Conservation (phyloP, 2,329 filamentous ascomycete species). For the Colletotrichum paranaense region DNA sequence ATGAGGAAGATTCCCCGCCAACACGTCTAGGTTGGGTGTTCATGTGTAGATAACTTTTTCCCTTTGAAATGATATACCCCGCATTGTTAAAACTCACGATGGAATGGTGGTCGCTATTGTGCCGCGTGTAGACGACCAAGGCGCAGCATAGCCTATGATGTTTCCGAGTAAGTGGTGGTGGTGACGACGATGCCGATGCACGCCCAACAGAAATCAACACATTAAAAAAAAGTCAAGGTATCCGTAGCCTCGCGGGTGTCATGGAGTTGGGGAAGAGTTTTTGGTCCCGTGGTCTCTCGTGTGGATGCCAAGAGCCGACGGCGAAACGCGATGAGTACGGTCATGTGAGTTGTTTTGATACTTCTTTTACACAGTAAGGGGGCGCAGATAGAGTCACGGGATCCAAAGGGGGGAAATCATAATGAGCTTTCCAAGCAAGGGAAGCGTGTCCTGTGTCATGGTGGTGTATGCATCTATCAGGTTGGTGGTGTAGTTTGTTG, state of each 20-base stretch:
- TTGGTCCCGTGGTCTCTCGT: not conserved
- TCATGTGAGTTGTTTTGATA: constrained; percentile 29
- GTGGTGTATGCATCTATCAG: not conserved
- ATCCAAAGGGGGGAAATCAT: not conserved
- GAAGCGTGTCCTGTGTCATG: not conserved
- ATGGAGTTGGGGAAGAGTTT: constrained; percentile 6
- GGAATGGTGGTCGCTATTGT: not conserved
- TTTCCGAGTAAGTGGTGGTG: not conserved
- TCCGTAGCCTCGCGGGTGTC: constrained; percentile 22
- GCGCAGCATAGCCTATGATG: not conserved
- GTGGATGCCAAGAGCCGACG: constrained; percentile 12
- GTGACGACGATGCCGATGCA: too few species aligned
- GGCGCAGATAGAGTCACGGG: not conserved
- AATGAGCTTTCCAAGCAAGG: not conserved
- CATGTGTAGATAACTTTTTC: not conserved
- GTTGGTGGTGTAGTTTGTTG: not conserved
- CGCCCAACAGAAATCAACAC: too few species aligned
- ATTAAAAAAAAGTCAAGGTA: not conserved
- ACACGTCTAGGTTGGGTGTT: too few species aligned
- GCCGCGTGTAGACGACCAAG: not conserved
- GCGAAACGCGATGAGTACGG: constrained; percentile 22
- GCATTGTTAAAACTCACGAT: not conserved
- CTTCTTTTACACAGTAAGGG: not conserved
- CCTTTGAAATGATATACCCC: not conserved
- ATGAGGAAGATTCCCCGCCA: too few species aligned